phyloP scores from a whole-genome alignment of 2,329 filamentous ascomycete species.

The Ambrosiella xylebori region DNA sequence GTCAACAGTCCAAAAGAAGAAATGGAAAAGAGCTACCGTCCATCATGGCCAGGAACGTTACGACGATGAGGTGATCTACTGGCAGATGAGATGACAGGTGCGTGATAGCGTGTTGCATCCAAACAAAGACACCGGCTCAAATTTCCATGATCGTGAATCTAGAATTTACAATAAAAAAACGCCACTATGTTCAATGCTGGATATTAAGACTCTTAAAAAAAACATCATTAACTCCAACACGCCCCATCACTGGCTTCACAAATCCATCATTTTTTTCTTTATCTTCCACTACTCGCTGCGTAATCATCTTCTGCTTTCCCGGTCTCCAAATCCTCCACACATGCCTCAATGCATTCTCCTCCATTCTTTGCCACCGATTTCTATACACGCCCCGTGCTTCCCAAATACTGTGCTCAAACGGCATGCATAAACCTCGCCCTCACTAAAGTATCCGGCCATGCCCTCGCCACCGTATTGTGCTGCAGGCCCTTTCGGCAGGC shows the following conservation, averaged over 20 bases:
- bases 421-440: conserved; percentile 8
- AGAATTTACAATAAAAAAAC: no score
- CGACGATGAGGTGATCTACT: no score
- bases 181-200: no score
- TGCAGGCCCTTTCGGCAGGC: conserved; percentile 16
- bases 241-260: background rate
- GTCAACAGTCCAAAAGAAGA: no score
- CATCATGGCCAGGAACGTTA: no score
- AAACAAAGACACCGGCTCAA: no score
- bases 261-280: background rate
- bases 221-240: background rate
- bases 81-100: no score
- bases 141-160: no score
- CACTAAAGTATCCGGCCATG: background rate
- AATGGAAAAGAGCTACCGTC: no score
- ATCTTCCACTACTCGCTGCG: background rate
- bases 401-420: background rate
- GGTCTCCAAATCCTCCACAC: background rate
- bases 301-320: background rate
- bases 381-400: background rate
- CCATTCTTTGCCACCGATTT: conserved; percentile 1
- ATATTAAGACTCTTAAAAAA: no score
- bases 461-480: conserved; percentile 3
- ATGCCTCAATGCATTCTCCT: background rate
- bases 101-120: no score